Evolutionary conservation across 1,284 basidiomycete genomes (phyloP), one percentile per base, ranked within the genome.

Genomic region (Phylloporus sp.): DNA sequence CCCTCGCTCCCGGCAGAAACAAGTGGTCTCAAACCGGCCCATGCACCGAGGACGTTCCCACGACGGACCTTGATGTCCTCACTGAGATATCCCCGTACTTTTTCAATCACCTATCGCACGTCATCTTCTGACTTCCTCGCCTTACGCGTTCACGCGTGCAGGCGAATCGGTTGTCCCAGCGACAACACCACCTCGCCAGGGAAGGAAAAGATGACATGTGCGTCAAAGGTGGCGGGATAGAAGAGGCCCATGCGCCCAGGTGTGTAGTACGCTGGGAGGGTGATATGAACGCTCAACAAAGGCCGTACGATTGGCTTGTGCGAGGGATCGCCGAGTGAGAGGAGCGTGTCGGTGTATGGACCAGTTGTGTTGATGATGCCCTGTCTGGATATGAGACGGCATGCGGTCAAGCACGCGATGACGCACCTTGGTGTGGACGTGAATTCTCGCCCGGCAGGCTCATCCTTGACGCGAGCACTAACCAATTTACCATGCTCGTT

Each of bases 181-280:
- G 71, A 99, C 97, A 60, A 96, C 97, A 82, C 94, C 95, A 29
- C 97, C 97, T 83, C 98, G 94, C 97, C 97, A 99, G 0, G 97
- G 97, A 27, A 99, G 88, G 89, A 99, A 98, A 99, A 99, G 78
- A 99, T 97, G 68, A 99, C 97, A 58, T 97, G 93, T 1, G 97
- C 97, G 75, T 99, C 97, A 0, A 94, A 96, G 12, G 97, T 99
- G 15, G 94, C 88, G 1, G 97, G 97, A 82, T 99, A 97, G 64
- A 99, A 89, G 11, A 99, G 87, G 62, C 97, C 97, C 94, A 99
- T 98, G 67, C 89, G 94, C 62, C 94, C 91, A 4, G 97, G 97
- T 11, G 95, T 95, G 79, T 98, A 99, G 85, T 99, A 99, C 80
- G 95, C 95, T 4, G 97, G 97, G 17, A 99, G 89, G 0, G 97